These are phyloP conservation scores for Penicillium sclerotigenum DNA, from an alignment of 2,329 filamentous ascomycete genomes.

Conservation along the genomic window DNA sequence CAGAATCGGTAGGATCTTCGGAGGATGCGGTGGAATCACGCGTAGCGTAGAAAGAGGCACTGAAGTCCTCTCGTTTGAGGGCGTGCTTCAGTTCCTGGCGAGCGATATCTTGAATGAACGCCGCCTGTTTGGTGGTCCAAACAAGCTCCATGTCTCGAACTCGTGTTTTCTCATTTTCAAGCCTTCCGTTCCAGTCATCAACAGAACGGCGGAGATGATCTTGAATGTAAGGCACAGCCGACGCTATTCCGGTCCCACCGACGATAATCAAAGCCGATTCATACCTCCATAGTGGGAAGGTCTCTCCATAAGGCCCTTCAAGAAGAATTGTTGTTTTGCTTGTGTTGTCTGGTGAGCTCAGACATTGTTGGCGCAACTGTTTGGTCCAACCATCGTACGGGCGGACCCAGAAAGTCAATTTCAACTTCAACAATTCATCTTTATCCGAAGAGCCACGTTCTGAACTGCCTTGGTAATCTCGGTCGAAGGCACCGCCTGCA, in stretches of 20 bases:
- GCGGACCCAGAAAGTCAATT: constrained; percentile 49
- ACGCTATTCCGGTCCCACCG: constrained; percentile 34
- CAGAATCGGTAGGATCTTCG: background rate
- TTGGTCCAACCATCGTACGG: constrained; percentile 53
- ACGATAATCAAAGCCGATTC: constrained; percentile 54
- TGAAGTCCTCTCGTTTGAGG: constrained; percentile 31
- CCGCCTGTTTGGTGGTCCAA: constrained; percentile 34
- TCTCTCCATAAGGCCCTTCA: constrained; percentile 52
- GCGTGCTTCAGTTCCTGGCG: constrained; percentile 26
- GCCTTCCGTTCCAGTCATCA: background rate
- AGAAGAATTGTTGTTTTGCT: constrained; percentile 42
- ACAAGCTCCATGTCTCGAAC: constrained; percentile 33
- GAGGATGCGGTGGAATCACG: background rate
- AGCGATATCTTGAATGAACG: constrained; percentile 31
- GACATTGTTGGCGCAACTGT: constrained; percentile 41
- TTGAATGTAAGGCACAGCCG: constrained; percentile 47
- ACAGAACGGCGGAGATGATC: constrained; percentile 28
- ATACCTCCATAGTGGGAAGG: constrained; percentile 42
- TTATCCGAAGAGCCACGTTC: background rate
- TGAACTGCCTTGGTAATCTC: background rate
- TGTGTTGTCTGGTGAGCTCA: constrained; percentile 21
- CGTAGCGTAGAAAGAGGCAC: constrained; percentile 32
- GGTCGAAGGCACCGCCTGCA: constrained; percentile 9
- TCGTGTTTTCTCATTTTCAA: constrained; percentile 15
- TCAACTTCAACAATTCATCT: constrained; percentile 21